Conservation (phyloP, 228 moss, liverwort and hornwort genomes). For the Sphagnum magellanicum region DNA sequence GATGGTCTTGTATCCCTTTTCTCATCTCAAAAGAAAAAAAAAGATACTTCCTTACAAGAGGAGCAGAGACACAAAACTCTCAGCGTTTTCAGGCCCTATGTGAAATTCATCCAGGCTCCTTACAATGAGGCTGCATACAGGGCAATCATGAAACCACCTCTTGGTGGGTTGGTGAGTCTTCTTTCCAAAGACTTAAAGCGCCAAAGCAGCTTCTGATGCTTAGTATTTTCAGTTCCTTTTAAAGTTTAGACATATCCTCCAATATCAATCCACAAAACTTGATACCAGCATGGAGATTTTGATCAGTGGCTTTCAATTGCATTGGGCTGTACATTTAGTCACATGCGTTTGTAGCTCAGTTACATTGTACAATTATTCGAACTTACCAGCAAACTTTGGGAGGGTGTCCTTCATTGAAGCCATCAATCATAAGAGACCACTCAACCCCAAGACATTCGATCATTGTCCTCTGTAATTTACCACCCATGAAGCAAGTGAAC, state of each 20-base stretch:
- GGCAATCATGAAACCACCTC: constrained; percentile 91
- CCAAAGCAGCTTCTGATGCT: constrained; percentile 38
- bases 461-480: no score
- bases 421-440: no score
- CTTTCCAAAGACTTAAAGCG: constrained; percentile 52
- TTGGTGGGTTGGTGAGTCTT: constrained; percentile 86
- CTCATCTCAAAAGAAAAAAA: constrained; percentile 34
- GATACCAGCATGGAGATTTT: not conserved
- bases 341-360: no score
- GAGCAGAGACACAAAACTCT: constrained; percentile 25
- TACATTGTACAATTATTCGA: no score
- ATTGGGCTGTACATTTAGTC: no score
- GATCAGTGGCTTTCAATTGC: constrained; percentile 11
- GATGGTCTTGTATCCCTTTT: constrained; percentile 55
- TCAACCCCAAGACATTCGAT: no score
- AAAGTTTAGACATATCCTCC: constrained; percentile 7
- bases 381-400: no score
- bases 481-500: no score
- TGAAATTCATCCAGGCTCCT: constrained; percentile 61
- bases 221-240: constrained; percentile 8
- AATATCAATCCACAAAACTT: no score
- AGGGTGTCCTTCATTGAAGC: no score
- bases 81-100: constrained; percentile 59
- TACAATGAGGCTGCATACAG: constrained; percentile 80
- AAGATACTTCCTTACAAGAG: constrained; percentile 19